A percentile compares a stretch with the other conserved stretches of the same genome.
Conservation (phyloP, 108 stramenopile species). For the Skeletonema potamos region DNA sequence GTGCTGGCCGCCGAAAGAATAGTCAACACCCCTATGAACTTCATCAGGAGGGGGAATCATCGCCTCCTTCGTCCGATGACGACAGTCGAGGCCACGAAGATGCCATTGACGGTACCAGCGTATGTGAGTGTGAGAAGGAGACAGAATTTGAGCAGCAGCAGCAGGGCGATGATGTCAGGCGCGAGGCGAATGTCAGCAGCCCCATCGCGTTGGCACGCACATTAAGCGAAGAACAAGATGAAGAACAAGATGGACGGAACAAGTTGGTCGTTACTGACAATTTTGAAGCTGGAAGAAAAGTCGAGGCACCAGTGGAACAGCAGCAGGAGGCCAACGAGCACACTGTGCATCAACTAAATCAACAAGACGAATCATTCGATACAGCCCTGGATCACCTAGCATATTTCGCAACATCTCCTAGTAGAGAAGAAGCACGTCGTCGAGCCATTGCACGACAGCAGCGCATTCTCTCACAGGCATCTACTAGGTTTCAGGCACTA, state of each 20-base stretch:
- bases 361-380: not conserved
- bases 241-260: not conserved
- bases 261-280: not conserved
- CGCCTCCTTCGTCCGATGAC: not conserved
- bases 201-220: not conserved
- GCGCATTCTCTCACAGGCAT: slow-evolving; percentile 13
- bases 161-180: not conserved
- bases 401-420: not conserved
- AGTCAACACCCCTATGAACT: not conserved
- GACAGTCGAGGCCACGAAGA: not conserved
- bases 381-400: not conserved
- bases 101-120: not conserved
- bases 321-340: not conserved
- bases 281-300: not conserved
- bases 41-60: not conserved
- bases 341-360: not conserved
- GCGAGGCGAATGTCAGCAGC: not conserved
- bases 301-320: not conserved
- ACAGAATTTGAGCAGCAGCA: not conserved
- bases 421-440: not conserved
- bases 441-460: slow-evolving; percentile 18
- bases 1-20: not conserved
- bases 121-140: not conserved
- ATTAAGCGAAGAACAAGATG: not conserved
- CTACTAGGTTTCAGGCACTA: slow-evolving; percentile 7